Base-by-base conservation (phyloP, 768 basidiomycete species). In the Podaxis mareebaensis region DNA sequence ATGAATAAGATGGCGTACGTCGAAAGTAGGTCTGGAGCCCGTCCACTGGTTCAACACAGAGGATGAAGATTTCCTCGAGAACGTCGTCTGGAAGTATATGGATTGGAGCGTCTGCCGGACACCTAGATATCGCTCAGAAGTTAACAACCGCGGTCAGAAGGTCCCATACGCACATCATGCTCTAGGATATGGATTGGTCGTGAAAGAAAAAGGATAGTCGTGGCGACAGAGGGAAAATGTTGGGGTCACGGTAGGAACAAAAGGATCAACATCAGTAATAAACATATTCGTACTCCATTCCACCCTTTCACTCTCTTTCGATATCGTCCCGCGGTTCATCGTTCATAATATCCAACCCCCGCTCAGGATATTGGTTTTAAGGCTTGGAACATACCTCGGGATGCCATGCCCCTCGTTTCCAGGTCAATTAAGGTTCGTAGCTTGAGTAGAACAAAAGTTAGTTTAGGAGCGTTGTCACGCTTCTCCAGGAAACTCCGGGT, bases 71-170 rank as follows among this genome's bases (percentile, higher is more conserved):
- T 22, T 55, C 61, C 53, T 55, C 22, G 22, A 62, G 61, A 13
- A 62, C 49, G 49, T 60, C 58, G 17, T 60, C 58, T 24, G 58
- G 58, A 60, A 60, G 58, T 36, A 39, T 39, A 39, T 60, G 58
- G 22, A 60, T 44, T 42, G 56, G 42, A 28, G 42, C 49, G 38
- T 52, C 49, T 60, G 49, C 22, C 49, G 33, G 22, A 26, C 33
- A 28, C 58, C 58, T 60, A 15, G 13, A 12, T 24, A 30, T 28
- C 10, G 24, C 13, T 57, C 13, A 11, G 26, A 8, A 13, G 24
- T 51, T 4, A 15, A 10, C 17, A 51, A 2, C 49, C 20, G 11
- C 13, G 13, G 13, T 12, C 10, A 51, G 49, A 12, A 13, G 10
- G 24, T 12, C 49, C 3, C 26, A 7, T 28, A 51, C 49, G 49